phyloP scores from a whole-genome alignment of 768 basidiomycete genomes.

The Tricholoma matsutake region DNA sequence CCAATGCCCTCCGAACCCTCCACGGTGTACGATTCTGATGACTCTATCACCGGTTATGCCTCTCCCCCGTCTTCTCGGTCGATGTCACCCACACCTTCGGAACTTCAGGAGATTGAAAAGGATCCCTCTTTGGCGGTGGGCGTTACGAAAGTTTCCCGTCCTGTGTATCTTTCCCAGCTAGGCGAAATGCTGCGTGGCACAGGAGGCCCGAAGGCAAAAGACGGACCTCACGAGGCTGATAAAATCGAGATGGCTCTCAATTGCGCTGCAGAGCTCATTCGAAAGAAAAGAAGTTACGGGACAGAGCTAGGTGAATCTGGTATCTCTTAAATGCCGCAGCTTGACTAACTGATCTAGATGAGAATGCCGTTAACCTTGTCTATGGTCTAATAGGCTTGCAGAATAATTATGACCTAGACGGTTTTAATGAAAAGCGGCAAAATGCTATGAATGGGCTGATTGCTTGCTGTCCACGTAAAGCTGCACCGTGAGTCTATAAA shows the following conservation, averaged over 20 bases:
- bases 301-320: constrained; percentile 70
- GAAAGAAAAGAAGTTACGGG: constrained; percentile 82
- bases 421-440: constrained; percentile 75
- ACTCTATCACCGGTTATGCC: constrained; percentile 80
- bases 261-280: constrained; percentile 77
- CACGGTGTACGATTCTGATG: constrained; percentile 69
- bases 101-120: constrained; percentile 78
- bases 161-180: constrained; percentile 89
- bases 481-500: constrained; percentile 69
- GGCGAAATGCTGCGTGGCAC: constrained; percentile 69
- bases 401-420: constrained; percentile 81
- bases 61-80: constrained; percentile 67
- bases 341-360: constrained; percentile 47
- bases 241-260: constrained; percentile 78
- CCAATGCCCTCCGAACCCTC: constrained; percentile 20
- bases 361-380: constrained; percentile 83
- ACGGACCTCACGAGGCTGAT: constrained; percentile 67
- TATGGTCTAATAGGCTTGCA: constrained; percentile 72
- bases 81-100: constrained; percentile 75
- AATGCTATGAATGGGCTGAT: constrained; percentile 77
- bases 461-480: constrained; percentile 69
- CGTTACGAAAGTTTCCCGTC: constrained; percentile 66
- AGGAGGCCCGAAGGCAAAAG: constrained; percentile 45
- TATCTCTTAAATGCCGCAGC: neutral
- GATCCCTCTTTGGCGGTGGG: constrained; percentile 81